These are phyloP conservation scores for Aspergillus fischeri DNA, from an alignment of 2,329 filamentous ascomycete genomes.

Conservation along the genomic window DNA sequence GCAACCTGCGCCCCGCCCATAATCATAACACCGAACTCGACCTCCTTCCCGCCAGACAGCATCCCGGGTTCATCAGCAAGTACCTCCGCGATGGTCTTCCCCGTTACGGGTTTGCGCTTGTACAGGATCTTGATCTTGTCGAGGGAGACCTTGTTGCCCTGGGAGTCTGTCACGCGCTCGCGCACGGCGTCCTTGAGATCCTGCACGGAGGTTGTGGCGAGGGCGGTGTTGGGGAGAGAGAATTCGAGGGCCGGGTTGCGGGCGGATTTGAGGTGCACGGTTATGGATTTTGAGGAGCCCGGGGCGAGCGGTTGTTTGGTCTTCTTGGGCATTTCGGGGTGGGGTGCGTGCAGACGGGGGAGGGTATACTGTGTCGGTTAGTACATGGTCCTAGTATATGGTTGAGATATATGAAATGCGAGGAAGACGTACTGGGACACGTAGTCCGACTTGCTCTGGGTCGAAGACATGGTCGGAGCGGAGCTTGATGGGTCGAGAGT, in stretches of 20 bases:
- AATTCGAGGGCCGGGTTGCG: constrained; percentile 70
- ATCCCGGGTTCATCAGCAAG: constrained; percentile 52
- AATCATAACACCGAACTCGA: constrained; percentile 86
- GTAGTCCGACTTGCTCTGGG: constrained; percentile 69
- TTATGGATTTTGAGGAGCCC: constrained; percentile 39
- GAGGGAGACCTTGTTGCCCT: constrained; percentile 35
- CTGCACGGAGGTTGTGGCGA: constrained; percentile 68
- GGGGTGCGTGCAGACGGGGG: constrained; percentile 42
- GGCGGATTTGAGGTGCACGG: constrained; percentile 48
- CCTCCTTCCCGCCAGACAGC: constrained; percentile 38
- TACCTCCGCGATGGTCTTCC: constrained; percentile 75
- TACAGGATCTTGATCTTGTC: constrained; percentile 82
- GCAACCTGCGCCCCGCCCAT: constrained; percentile 63
- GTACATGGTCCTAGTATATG: background rate
- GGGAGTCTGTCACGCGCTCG: constrained; percentile 52
- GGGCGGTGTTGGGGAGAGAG: constrained; percentile 56
- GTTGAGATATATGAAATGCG: background rate
- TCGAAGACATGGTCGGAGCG: constrained; percentile 89
- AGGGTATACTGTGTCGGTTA: constrained; percentile 41
- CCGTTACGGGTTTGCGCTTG: constrained; percentile 79
- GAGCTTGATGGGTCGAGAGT: constrained; percentile 74
- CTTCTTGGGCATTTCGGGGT: constrained; percentile 43
- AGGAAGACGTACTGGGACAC: constrained; percentile 63
- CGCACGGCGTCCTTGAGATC: constrained; percentile 72
- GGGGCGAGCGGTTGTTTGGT: constrained; percentile 29